These are phyloP conservation scores for Pyrus betulifolia DNA, from an alignment of 306 rosid genomes.

Conservation along the genomic window DNA sequence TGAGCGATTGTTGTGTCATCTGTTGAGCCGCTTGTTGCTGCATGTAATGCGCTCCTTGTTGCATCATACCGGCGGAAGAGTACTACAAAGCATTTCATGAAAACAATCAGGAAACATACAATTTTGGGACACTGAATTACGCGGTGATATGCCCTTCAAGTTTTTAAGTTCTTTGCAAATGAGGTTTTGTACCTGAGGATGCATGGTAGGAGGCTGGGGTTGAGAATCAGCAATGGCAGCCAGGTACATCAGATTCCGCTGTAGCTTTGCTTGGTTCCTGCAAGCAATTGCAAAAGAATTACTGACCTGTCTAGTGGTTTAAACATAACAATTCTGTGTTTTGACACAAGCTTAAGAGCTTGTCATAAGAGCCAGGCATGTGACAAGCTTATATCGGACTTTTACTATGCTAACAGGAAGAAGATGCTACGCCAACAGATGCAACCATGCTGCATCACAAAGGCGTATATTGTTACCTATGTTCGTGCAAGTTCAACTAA, in stretches of 20 bases:
- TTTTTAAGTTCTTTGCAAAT: neutral
- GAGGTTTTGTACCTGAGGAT: conserved; percentile 58
- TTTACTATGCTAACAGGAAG: too few relatives aligned
- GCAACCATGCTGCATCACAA: neutral
- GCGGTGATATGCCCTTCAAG: neutral
- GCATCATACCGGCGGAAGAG: conserved; percentile 64
- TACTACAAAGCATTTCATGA: conserved; percentile 37
- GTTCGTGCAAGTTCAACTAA: neutral
- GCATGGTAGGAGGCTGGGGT: conserved; percentile 84
- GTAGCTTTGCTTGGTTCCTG: conserved; percentile 97
- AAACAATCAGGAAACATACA: neutral
- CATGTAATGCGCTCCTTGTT: conserved; percentile 82
- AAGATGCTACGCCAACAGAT: too few relatives aligned
- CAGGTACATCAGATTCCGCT: conserved; percentile 92
- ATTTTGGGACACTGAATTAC: neutral
- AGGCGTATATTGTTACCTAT: neutral
- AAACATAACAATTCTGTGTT: neutral
- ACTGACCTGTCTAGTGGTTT: neutral
- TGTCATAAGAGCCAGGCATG: neutral
- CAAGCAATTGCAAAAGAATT: neutral
- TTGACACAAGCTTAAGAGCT: neutral
- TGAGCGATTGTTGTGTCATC: conserved; percentile 78
- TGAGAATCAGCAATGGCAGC: conserved; percentile 99
- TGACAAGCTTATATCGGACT: neutral
- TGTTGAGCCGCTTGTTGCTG: conserved; percentile 82